Conservation (phyloP, 2,329 filamentous ascomycete genomes). For the Xylariomycetidae sp. region DNA sequence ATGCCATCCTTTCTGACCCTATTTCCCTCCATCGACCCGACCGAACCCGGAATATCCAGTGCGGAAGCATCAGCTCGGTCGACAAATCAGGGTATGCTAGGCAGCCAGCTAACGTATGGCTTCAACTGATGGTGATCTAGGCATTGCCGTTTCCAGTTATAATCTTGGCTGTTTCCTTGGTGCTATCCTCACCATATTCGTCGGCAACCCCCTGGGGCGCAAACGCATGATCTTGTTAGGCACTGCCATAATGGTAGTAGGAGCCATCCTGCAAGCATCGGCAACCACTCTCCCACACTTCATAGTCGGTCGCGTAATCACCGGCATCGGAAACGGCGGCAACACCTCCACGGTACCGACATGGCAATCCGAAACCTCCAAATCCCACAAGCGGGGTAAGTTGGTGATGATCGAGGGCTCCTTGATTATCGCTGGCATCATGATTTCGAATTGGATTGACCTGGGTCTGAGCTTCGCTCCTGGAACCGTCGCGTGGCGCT, state of each 20-base stretch:
- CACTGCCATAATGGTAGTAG: conserved; percentile 34
- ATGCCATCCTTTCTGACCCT: conserved; percentile 1
- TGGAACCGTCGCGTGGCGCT: conserved; percentile 45
- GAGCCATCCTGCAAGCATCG: conserved; percentile 38
- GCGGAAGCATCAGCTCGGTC: background rate
- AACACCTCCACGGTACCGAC: conserved; percentile 25
- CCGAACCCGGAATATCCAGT: background rate
- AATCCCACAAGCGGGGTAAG: conserved; percentile 43
- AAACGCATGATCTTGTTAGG: conserved; percentile 33
- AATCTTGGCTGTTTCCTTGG: conserved; percentile 35
- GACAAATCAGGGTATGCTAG: conserved; percentile 1
- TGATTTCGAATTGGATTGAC: conserved; percentile 51
- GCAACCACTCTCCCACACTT: conserved; percentile 37
- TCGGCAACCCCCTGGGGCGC: conserved; percentile 37
- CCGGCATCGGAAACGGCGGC: conserved; percentile 41
- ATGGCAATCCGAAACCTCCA: conserved; percentile 4
- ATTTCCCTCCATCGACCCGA: background rate
- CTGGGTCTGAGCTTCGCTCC: conserved; percentile 46
- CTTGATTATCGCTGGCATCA: conserved; percentile 48
- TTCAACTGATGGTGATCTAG: background rate
- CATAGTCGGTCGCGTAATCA: conserved; percentile 39
- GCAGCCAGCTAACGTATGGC: background rate
- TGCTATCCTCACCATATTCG: conserved; percentile 28
- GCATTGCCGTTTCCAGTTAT: conserved; percentile 15
- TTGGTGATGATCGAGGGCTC: conserved; percentile 52